Evolutionary conservation across 306 rosid genomes (phyloP).

Genomic region (Prunus mongolica): DNA sequence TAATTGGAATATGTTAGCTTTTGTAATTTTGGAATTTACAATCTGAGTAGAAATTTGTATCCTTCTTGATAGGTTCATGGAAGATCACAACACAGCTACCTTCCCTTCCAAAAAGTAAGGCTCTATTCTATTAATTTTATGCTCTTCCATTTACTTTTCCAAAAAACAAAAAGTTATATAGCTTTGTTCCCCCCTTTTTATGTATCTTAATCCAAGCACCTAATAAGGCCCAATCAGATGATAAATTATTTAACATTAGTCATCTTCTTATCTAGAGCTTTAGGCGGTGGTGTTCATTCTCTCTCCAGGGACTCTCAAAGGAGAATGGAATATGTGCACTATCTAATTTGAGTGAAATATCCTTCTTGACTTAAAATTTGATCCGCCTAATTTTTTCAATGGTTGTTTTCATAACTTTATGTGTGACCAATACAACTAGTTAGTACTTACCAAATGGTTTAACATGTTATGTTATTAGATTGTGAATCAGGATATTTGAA

Average conservation of each 20-base stretch:
- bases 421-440: background rate
- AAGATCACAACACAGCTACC: conserved; percentile 96
- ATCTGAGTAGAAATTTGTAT: background rate
- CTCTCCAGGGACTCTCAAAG: background rate
- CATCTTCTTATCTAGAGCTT: background rate
- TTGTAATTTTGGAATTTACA: background rate
- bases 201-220: background rate
- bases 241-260: background rate
- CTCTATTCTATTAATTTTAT: conserved; percentile 12
- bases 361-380: background rate
- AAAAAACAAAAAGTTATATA: background rate
- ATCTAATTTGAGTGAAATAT: background rate
- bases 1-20: background rate
- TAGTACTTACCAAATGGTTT: too few species aligned
- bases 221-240: background rate
- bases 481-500: background rate
- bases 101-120: conserved; percentile 93
- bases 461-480: background rate
- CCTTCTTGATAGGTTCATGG: conserved; percentile 75
- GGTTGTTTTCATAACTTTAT: background rate
- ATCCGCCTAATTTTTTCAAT: background rate
- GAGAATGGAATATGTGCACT: background rate
- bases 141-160: background rate
- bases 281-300: background rate
- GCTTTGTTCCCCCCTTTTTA: conserved; percentile 1